phyloP scores from a whole-genome alignment of 257 asterid genomes.

The Ehretia macrophylla region DNA sequence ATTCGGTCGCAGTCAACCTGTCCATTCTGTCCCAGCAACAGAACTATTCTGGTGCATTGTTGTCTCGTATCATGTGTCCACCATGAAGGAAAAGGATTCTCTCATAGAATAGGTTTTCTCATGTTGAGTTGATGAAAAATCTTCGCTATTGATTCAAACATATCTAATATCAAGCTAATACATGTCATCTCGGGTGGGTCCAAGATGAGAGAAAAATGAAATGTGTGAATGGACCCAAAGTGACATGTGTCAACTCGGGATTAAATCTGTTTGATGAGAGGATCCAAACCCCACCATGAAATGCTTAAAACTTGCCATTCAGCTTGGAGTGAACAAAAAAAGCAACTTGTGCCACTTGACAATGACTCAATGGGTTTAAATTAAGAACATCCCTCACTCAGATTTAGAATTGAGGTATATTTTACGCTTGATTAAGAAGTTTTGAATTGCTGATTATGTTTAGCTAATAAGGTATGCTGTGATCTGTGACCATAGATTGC shows the following conservation, averaged over 20 bases:
- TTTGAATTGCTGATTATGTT: neutral
- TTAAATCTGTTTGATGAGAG: no score
- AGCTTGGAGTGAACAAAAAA: slow-evolving; percentile 12
- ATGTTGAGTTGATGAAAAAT: no score
- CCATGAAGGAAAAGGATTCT: no score
- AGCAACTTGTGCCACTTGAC: slow-evolving; percentile 35
- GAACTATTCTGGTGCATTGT: slow-evolving; percentile 20
- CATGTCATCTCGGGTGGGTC: no score
- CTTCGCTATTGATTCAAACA: no score
- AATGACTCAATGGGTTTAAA: slow-evolving; percentile 23
- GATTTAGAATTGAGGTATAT: neutral
- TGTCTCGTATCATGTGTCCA: slow-evolving; percentile 26
- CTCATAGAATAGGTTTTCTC: no score
- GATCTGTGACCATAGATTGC: neutral
- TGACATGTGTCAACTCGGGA: no score
- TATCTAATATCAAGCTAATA: no score
- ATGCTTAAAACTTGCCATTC: slow-evolving; percentile 20
- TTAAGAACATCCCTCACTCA: neutral
- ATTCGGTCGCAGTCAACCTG: slow-evolving; percentile 23
- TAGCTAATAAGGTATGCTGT: neutral
- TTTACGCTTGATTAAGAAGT: neutral
- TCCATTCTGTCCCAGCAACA: slow-evolving; percentile 34
- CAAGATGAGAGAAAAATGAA: no score
- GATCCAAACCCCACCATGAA: no score
- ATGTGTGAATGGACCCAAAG: no score